These are phyloP conservation scores for Mentha longifolia DNA, from an alignment of 257 asterid species.

Conservation along the genomic window DNA sequence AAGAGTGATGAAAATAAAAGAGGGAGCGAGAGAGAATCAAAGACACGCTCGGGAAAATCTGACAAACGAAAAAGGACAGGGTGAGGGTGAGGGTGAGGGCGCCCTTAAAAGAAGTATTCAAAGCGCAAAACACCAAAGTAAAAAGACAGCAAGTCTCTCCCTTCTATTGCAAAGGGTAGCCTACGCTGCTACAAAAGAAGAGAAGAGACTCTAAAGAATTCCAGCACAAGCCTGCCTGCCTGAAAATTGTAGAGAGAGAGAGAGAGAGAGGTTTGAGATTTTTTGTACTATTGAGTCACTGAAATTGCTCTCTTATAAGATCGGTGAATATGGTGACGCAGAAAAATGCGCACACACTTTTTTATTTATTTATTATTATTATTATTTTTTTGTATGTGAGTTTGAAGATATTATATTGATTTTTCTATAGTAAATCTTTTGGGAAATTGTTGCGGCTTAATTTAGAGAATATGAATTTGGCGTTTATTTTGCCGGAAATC, in stretches of 20 bases:
- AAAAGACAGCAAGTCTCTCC: not conserved
- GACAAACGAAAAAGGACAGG: conserved; percentile 43
- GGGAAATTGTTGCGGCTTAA: too few species aligned
- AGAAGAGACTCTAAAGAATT: too few species aligned
- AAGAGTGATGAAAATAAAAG: not conserved
- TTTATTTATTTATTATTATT: too few species aligned
- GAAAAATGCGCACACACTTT: conserved; percentile 26
- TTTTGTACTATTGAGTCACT: conserved; percentile 35
- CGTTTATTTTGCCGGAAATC: too few species aligned
- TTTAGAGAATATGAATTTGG: too few species aligned
- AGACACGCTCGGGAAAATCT: conserved; percentile 44
- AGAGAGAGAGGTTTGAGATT: not conserved
- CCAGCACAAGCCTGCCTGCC: too few species aligned
- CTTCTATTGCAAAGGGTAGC: conserved; percentile 1
- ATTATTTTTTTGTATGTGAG: not conserved
- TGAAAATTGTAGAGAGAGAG: not conserved
- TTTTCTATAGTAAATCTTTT: not conserved
- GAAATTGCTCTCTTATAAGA: conserved; percentile 68
- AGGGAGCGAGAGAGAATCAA: conserved; percentile 36
- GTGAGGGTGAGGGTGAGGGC: not conserved
- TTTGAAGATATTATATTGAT: not conserved
- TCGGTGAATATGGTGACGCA: conserved; percentile 47
- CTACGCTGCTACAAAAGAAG: conserved; percentile 20
- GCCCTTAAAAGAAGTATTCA: conserved; percentile 23
- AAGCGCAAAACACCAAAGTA: conserved; percentile 17